phyloP scores from a whole-genome alignment of 257 asterid genomes.

The Hygrophila difformis region DNA sequence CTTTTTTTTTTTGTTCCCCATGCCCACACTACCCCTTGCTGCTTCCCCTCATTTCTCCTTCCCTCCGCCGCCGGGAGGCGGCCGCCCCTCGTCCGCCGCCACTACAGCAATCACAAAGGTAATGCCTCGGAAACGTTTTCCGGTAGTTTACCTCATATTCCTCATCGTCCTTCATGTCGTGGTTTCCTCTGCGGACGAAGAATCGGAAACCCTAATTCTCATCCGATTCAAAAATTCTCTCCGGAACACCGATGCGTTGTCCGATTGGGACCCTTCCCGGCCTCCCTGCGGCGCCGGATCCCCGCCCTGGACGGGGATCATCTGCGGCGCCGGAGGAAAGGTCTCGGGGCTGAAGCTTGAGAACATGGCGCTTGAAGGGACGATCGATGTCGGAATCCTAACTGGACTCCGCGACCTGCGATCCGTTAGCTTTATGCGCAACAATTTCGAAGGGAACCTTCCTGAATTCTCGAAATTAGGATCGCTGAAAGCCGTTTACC shows the following conservation, averaged over 20 bases:
- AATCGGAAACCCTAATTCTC: not conserved
- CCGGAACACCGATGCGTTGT: not conserved
- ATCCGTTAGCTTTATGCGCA: conserved; percentile 39
- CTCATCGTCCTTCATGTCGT: too few relatives aligned
- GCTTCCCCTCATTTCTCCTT: too few relatives aligned
- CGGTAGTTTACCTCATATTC: too few relatives aligned
- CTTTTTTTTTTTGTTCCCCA: too few relatives aligned
- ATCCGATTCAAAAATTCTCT: not conserved
- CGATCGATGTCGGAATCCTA: conserved; percentile 37
- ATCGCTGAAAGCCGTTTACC: conserved; percentile 26
- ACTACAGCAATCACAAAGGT: too few relatives aligned
- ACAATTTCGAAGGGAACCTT: conserved; percentile 35
- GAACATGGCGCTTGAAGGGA: conserved; percentile 39
- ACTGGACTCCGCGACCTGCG: conserved; percentile 23
- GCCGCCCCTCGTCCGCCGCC: too few relatives aligned
- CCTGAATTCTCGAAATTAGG: conserved; percentile 31
- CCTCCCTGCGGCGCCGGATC: not conserved
- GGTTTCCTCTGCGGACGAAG: not conserved
- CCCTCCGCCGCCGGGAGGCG: too few relatives aligned
- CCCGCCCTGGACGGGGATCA: not conserved
- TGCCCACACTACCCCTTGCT: too few relatives aligned
- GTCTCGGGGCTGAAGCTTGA: conserved; percentile 17
- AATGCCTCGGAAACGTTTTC: too few relatives aligned
- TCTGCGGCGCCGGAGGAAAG: not conserved
- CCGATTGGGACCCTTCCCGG: not conserved